Base-by-base conservation (phyloP, 2,329 filamentous ascomycete species). In the Alternaria panax region DNA sequence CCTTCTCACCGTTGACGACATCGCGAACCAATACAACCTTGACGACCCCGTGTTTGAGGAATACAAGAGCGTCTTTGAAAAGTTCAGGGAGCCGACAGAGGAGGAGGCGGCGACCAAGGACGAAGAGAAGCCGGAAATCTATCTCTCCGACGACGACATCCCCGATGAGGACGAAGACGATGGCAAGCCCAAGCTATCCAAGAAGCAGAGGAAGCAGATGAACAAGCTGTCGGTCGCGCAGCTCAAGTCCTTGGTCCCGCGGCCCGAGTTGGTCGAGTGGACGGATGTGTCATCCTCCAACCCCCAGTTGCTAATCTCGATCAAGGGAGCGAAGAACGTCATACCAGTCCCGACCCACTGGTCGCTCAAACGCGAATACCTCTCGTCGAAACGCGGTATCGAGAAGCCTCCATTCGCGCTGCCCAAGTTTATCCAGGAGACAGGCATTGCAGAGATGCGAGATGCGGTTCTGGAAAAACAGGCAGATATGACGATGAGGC, bases 181-280 rank as follows among this genome's bases (percentile, higher is more conserved):
- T 67, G 85, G 75, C 20, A 70, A 85, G 60, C 81, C 87, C 8
- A 94, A 91, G 70, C 78, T 98, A 25, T 97, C 93, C 28, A 98
- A 97, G 81, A 97, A 97, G 84, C 94, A 96, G 80, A 87, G 91
- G 68, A 99, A 98, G 82, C 88, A 91, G 80, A 85, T 93, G 75
- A 96, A 91, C 81, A 97, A 96, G 79, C 84, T 98, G 30, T 96
- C 94, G 7, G 92, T 99, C 60, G 95, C 95, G 48, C 93, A 98
- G 79, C 86, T 99, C 64, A 99, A 99, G 80, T 92, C 94, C 6
- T 82, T 97, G 55, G 95, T 97, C 60, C 87, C 85, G 70, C 94
- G 93, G 68, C 95, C 95, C 2, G 95, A 99, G 78, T 88, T 97
- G 9, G 94, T 99, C 6, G 95, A 99, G 73, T 98, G 95, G 95